These are phyloP conservation scores for Aspergillus uvarum DNA, from an alignment of 2,329 filamentous ascomycete genomes.

Conservation along the genomic window DNA sequence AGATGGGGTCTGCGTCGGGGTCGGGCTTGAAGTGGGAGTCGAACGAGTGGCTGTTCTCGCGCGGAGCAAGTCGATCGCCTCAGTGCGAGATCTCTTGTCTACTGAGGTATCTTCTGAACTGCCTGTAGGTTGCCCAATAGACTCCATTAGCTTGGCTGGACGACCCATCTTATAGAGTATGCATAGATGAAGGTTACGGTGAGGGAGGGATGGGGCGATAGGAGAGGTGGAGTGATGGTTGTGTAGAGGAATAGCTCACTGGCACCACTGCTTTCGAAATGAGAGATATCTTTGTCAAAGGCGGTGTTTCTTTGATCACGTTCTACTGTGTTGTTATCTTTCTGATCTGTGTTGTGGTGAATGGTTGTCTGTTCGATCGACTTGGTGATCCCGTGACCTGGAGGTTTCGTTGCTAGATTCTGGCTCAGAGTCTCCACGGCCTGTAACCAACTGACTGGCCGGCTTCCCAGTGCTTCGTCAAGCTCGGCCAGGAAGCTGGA, in stretches of 20 bases:
- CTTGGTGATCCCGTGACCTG: not conserved
- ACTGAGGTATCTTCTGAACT: not conserved
- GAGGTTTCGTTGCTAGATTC: not conserved
- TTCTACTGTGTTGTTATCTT: not conserved
- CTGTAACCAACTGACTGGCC: not conserved
- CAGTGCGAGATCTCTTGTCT: conserved; percentile 10
- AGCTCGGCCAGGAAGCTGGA: not conserved
- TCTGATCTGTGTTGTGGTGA: not conserved
- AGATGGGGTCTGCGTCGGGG: not conserved
- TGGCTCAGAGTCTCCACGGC: not conserved
- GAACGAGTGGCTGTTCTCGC: conserved; percentile 14
- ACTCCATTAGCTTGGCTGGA: not conserved
- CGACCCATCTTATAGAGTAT: no score
- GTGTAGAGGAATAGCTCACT: not conserved
- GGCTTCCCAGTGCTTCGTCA: not conserved
- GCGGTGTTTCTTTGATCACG: not conserved
- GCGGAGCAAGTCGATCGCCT: conserved; percentile 18
- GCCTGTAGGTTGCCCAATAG: not conserved
- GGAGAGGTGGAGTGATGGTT: not conserved
- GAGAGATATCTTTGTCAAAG: not conserved
- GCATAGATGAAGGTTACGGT: no score
- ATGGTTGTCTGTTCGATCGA: not conserved
- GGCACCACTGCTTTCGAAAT: not conserved
- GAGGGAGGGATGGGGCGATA: not conserved
- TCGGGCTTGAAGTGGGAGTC: not conserved